phyloP scores from a whole-genome alignment of 2,329 filamentous ascomycete species.

The Grosmannia serpens region DNA sequence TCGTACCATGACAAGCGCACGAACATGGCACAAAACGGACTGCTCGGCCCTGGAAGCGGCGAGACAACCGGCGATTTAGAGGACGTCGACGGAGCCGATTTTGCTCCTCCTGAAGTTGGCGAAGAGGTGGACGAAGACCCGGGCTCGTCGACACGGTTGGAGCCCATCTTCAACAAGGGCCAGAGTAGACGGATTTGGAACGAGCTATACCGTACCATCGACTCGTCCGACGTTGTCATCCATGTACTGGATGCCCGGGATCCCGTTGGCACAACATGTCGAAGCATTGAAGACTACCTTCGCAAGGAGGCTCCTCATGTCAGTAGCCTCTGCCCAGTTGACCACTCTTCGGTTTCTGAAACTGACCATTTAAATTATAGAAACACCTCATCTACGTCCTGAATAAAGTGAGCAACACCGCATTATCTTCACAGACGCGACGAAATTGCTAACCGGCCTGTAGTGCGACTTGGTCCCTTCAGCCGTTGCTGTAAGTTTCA shows the following conservation, averaged over 20 bases:
- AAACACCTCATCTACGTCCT: constrained; percentile 87
- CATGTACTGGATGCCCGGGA: constrained; percentile 87
- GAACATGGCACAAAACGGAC: constrained; percentile 55
- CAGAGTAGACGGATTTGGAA: constrained; percentile 97
- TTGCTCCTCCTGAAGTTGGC: constrained; percentile 13
- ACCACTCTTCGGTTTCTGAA: neutral
- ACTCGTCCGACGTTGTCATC: constrained; percentile 92
- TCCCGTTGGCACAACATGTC: constrained; percentile 80
- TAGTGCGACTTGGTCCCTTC: constrained; percentile 81
- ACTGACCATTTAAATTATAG: neutral
- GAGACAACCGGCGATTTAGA: neutral
- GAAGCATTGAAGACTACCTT: constrained; percentile 86
- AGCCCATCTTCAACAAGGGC: constrained; percentile 87
- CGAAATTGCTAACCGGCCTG: neutral
- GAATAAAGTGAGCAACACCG: constrained; percentile 49
- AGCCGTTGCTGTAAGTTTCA: constrained; percentile 79
- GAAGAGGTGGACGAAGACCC: constrained; percentile 16
- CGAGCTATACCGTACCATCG: constrained; percentile 68
- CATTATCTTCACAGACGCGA: neutral
- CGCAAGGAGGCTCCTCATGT: constrained; percentile 77
- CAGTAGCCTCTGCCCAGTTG: neutral
- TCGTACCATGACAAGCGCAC: constrained; percentile 62
- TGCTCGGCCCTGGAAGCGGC: constrained; percentile 32
- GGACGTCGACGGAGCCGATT: constrained; percentile 28
- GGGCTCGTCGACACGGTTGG: constrained; percentile 45